Evolutionary conservation across 129 eudicot species (phyloP), one percentile per base, ranked within the genome.

Genomic region (Deinandra increscens): DNA sequence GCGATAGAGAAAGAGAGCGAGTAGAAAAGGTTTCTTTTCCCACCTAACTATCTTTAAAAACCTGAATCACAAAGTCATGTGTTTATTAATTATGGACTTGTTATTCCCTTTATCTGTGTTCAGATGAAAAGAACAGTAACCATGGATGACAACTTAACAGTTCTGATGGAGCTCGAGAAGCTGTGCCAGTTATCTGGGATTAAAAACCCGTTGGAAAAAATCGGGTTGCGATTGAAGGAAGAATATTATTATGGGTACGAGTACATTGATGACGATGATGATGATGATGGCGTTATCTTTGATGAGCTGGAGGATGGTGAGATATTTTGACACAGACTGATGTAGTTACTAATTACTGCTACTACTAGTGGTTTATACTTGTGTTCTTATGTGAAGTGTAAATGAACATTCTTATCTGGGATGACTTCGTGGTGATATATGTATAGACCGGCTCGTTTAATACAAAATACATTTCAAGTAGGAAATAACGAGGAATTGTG

Each of bases 291-390:
- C 22, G 70, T 46, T 23, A 38, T 61, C 38, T 62, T 11, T 49
- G 75, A 69, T 7, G 81, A 76, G 75, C 49, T 76, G 38, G 81
- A 76, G 49, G 81, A 76, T 20, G 81, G 81, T 4, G 81, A 76
- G 65, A 76, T 76, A 70, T 76, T 76, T 48, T 76, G 71, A 76
- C 70, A 23, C 70, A 23, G 39, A 69, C 50, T 10, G 7, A 12
- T 13, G 17, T 42, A 48, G n/a, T 19, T 17, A 26, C 31, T 26
- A 26, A 1, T 26, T 26, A 26, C 31, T 26, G 3, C 31, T 26
- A 26, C 31, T 46, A 62, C 51, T 42, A 62, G 37, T 36, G 48
- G 34, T 74, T 31, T 37, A 73, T 51, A 49, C 29, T 22, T 36
- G 72, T 74, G 66, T 55, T 56, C n/a, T 64, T 53, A 39, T 74